phyloP scores from a whole-genome alignment of 352 stramenopile species.

The Plasmopara muralis region DNA sequence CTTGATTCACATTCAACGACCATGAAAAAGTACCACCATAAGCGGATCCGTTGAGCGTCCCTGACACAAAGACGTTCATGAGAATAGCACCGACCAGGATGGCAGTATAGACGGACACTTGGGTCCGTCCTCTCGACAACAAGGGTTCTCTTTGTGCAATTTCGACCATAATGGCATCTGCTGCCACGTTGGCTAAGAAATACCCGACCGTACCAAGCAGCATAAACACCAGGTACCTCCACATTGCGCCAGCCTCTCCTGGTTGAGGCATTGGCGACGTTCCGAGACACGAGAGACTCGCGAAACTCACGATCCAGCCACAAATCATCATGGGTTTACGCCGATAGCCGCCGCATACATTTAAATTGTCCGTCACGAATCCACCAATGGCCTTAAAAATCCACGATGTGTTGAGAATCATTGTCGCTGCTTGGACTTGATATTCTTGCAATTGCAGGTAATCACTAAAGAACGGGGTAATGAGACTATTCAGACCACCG shows the following conservation, averaged over 20 bases:
- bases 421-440: conserved; percentile 40
- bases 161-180: conserved; percentile 77
- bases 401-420: conserved; percentile 56
- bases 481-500: conserved; percentile 48
- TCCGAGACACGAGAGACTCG: conserved; percentile 33
- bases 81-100: conserved; percentile 37
- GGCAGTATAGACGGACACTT: conserved; percentile 44
- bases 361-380: conserved; percentile 55
- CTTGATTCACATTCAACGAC: conserved; percentile 24
- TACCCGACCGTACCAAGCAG: conserved; percentile 77
- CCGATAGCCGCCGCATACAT: conserved; percentile 42
- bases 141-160: conserved; percentile 59
- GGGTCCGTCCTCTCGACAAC: conserved; percentile 40
- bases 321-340: conserved; percentile 64
- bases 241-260: conserved; percentile 22
- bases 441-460: conserved; percentile 64
- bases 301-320: conserved; percentile 43
- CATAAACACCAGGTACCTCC: conserved; percentile 65
- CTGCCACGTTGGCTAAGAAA: conserved; percentile 79
- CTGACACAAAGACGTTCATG: conserved; percentile 44
- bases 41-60: conserved; percentile 42
- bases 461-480: conserved; percentile 47
- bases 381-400: conserved; percentile 63
- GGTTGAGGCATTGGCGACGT: neutral
- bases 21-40: conserved; percentile 59